A percentile compares a stretch with the other conserved stretches of the same genome.
phyloP scores from a whole-genome alignment of 768 basidiomycete genomes.

The Suillus decipiens region DNA sequence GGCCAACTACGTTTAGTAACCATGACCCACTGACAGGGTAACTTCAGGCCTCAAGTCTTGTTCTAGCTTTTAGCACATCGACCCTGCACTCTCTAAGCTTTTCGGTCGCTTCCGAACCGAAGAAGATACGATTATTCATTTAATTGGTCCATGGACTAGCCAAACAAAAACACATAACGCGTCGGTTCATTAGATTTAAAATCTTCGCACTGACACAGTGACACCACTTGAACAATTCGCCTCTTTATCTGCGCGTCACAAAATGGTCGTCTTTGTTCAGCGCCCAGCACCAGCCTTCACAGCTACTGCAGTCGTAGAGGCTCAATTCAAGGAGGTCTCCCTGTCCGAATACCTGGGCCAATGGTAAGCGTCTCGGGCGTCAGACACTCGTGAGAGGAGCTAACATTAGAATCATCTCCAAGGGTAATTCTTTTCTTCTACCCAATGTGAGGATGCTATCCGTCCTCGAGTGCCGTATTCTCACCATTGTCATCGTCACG shows the following conservation, averaged over 20 bases:
- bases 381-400: slow-evolving; percentile 7
- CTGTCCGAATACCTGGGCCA: slow-evolving; percentile 72
- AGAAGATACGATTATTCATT: no score
- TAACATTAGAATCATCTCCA: slow-evolving; percentile 8
- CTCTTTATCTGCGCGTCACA: neutral
- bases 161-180: slow-evolving; percentile 34
- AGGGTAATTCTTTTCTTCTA: slow-evolving; percentile 97
- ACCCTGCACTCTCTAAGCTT: no score
- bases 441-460: slow-evolving; percentile 64
- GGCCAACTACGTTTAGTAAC: no score
- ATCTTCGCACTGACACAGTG: slow-evolving; percentile 9
- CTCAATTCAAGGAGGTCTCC: slow-evolving; percentile 77
- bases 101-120: no score
- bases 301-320: slow-evolving; percentile 72
- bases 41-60: no score
- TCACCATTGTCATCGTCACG: slow-evolving; percentile 1
- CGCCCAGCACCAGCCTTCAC: slow-evolving; percentile 84
- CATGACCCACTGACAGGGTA: no score
- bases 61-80: no score
- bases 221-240: slow-evolving; percentile 12
- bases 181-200: slow-evolving; percentile 14
- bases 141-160: neutral
- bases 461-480: slow-evolving; percentile 1
- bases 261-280: slow-evolving; percentile 64
- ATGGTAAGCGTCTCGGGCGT: slow-evolving; percentile 55